Base-by-base conservation (phyloP, 2,329 filamentous ascomycete species). In the Chaetomium sp. region DNA sequence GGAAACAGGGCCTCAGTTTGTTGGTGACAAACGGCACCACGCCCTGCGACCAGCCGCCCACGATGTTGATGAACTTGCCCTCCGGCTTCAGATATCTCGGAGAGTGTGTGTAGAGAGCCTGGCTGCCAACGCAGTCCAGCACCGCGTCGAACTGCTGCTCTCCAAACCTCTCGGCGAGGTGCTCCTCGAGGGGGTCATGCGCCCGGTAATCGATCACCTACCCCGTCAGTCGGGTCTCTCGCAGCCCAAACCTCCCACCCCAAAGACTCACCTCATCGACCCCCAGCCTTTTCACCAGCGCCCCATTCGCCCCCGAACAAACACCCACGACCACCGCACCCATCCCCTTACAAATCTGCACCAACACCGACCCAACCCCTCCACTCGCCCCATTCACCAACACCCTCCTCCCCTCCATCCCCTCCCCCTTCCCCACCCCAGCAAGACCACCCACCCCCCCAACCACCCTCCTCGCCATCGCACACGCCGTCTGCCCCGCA, bases 351-450 rank as follows among this genome's bases (percentile, higher is more conserved):
- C 74, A 66, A n/a, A 82, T 77, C 72, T 85, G 82, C 55, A 83
- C 72, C 1, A 78, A 74, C 57, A 83, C 69, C 23, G 77, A 76
- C 13, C 82, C 82, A 6, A 85, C 79, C 13, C 81, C 82, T 0
- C 82, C 82, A 68, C 81, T 83, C 23, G 80, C 83, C 3, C 81
- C 82, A 67, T 83, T 82, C 4, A 84, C 74, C 55, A 85, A 68
- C 42, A 83, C 79, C 2, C 76, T 72, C 45, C 78, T 73, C 0
- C 81, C 78, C 29, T 76, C 73, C 65, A 75, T 58, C 62, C 55
- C 3, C 31, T 42, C 35, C 19, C 13, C 16, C 10, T 23, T 12
- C 31, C n/a, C 38, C 19, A 13, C 51, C 13, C 1, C 45, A 8
- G 6, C 57, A 4, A 21, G 13, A 12, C 25, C 51, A 35, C 21